A percentile compares a stretch with the other conserved stretches of the same genome.
Evolutionary conservation across 768 basidiomycete genomes (phyloP).

Genomic region (Tulasnella sp.): DNA sequence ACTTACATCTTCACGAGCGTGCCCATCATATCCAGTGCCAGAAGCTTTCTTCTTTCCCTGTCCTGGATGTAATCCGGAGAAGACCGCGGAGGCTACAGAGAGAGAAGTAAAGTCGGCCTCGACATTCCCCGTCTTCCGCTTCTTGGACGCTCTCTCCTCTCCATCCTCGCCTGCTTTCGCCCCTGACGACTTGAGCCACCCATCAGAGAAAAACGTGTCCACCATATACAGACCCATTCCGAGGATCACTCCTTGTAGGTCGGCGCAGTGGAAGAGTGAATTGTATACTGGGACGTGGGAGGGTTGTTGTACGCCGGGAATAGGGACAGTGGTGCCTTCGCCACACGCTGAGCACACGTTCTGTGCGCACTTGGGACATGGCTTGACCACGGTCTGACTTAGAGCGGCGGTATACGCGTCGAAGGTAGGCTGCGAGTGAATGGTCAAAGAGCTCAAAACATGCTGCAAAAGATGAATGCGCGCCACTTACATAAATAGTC

Average conservation of each 20-base stretch:
- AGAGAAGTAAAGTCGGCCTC: constrained; percentile 32
- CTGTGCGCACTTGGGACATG: constrained; percentile 50
- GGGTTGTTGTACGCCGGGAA: constrained; percentile 33
- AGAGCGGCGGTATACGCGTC: constrained; percentile 57
- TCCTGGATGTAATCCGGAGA: too few species aligned
- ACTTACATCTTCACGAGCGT: constrained; percentile 74
- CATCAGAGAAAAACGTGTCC: constrained; percentile 43
- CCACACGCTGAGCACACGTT: constrained; percentile 59
- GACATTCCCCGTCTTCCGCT: constrained; percentile 6
- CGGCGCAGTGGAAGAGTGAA: constrained; percentile 77
- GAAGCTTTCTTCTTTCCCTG: constrained; percentile 60
- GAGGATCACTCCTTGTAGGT: constrained; percentile 79
- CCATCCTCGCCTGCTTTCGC: constrained; percentile 26
- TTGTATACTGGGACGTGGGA: constrained; percentile 37
- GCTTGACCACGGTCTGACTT: constrained; percentile 43
- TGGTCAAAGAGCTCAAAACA: constrained; percentile 21
- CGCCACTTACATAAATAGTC: constrained; percentile 48
- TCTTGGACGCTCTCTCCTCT: constrained; percentile 33
- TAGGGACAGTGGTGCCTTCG: constrained; percentile 39
- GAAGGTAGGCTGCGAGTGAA: constrained; percentile 51
- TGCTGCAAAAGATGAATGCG: constrained; percentile 26
- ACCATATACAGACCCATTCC: constrained; percentile 87
- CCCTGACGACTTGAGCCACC: too few species aligned
- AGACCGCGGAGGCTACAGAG: too few species aligned
- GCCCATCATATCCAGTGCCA: constrained; percentile 83